These are phyloP conservation scores for Coprinopsis sp. DNA, from an alignment of 768 basidiomycete species.

Conservation along the genomic window DNA sequence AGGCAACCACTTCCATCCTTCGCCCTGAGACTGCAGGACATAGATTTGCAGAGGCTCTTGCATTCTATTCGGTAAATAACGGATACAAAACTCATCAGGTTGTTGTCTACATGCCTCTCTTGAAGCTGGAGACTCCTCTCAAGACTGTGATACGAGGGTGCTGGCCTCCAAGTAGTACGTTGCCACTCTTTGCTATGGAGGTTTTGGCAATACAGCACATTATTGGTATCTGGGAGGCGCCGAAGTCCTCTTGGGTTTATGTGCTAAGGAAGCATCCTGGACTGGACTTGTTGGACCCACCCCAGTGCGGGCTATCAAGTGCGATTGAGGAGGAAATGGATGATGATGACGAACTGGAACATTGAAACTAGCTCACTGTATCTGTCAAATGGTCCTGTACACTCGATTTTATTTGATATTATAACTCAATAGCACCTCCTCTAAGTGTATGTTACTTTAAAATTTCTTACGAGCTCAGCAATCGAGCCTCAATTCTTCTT, in stretches of 20 bases:
- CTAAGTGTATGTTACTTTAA: too few relatives aligned
- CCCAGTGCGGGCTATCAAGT: background rate
- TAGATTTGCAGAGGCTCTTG: slow-evolving; percentile 16
- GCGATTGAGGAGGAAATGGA: slow-evolving; percentile 1
- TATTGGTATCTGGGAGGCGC: slow-evolving; percentile 11
- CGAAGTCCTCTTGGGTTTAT: slow-evolving; percentile 7
- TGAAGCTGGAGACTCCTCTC: background rate
- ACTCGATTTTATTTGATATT: too few relatives aligned
- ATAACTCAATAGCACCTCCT: too few relatives aligned
- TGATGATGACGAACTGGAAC: background rate
- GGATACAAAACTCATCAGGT: background rate
- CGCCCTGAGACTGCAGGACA: background rate
- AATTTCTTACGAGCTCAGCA: too few relatives aligned
- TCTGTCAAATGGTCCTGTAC: too few relatives aligned
- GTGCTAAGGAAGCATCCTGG: slow-evolving; percentile 15
- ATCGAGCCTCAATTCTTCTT: too few relatives aligned
- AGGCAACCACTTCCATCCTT: background rate
- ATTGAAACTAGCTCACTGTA: background rate
- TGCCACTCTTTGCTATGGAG: background rate
- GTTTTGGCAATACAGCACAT: background rate
- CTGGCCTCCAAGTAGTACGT: background rate
- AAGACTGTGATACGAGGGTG: slow-evolving; percentile 8
- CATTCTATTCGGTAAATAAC: slow-evolving; percentile 12
- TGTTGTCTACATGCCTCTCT: slow-evolving; percentile 9
- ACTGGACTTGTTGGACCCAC: slow-evolving; percentile 9